Evolutionary conservation across 176 grass and related monocot species (phyloP).

Genomic region (Avena eriantha): DNA sequence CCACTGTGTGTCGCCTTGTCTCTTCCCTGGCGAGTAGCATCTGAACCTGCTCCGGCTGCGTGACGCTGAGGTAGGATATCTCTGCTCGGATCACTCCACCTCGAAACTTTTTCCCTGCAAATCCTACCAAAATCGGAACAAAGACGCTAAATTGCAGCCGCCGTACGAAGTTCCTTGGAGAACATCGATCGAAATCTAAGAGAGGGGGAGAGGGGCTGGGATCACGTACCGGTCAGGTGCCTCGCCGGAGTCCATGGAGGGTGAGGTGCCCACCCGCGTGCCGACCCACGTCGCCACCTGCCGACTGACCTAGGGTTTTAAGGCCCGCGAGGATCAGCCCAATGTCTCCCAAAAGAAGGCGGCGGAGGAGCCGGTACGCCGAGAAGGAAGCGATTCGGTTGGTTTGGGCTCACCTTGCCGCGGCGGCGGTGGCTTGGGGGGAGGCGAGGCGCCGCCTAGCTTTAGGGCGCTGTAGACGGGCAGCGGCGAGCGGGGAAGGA

Average conservation of each 20-base stretch:
- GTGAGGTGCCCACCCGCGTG: background rate
- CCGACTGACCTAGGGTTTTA: background rate
- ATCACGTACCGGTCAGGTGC: background rate
- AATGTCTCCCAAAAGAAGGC: background rate
- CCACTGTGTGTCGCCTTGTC: constrained; percentile 7
- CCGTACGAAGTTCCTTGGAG: background rate
- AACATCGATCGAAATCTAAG: background rate
- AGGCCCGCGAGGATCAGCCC: background rate
- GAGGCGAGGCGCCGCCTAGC: too few species aligned
- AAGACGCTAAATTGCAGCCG: constrained; percentile 3
- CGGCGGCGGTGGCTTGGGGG: too few species aligned
- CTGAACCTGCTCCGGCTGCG: background rate
- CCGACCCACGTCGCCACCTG: background rate
- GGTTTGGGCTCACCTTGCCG: too few species aligned
- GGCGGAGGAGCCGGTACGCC: background rate
- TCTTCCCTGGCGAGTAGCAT: background rate
- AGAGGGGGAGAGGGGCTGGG: background rate
- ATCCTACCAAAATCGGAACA: background rate
- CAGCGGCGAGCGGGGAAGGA: background rate
- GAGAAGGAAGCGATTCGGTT: background rate
- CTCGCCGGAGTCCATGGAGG: constrained; percentile 9
- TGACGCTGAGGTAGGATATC: background rate
- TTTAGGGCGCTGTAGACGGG: background rate
- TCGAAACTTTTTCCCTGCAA: background rate
- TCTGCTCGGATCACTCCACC: background rate